These are phyloP conservation scores for Dipodascopsis tothii DNA, from an alignment of 805 yeast genomes.

Conservation along the genomic window DNA sequence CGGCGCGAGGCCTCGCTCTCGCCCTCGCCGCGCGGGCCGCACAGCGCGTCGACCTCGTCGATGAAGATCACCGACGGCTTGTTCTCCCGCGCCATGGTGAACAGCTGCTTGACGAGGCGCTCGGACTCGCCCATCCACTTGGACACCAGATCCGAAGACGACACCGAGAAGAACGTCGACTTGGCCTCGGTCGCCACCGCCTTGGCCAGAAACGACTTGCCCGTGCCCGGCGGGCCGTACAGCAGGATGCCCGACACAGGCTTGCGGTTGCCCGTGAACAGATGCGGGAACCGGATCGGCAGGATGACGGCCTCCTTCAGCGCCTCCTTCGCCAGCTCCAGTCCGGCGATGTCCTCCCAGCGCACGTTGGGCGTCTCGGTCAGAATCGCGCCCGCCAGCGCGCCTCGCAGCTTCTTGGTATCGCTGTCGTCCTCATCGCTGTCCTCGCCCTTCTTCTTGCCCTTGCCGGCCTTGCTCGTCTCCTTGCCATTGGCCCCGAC, in stretches of 20 bases:
- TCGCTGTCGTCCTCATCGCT: slow-evolving; percentile 64
- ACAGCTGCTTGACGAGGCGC: slow-evolving; percentile 87
- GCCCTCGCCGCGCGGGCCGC: slow-evolving; percentile 97
- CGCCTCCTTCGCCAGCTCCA: slow-evolving; percentile 92
- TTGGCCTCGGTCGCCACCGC: slow-evolving; percentile 99
- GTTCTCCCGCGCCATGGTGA: slow-evolving; percentile 91
- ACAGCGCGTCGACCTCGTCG: slow-evolving; percentile 95
- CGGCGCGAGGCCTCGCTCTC: slow-evolving; percentile 94
- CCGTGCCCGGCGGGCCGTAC: slow-evolving; percentile 95
- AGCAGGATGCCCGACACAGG: slow-evolving; percentile 86
- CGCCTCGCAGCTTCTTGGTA: slow-evolving; percentile 81
- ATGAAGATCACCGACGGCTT: slow-evolving; percentile 94
- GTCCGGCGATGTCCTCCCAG: slow-evolving; percentile 95
- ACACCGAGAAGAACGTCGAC: slow-evolving; percentile 90
- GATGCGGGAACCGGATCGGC: slow-evolving; percentile 92
- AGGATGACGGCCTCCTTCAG: slow-evolving; percentile 93
- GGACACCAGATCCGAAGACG: slow-evolving; percentile 91
- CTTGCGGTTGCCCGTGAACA: slow-evolving; percentile 88
- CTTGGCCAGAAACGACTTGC: slow-evolving; percentile 92
- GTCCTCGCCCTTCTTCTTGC: slow-evolving; percentile 34
- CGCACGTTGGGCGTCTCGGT: slow-evolving; percentile 85
- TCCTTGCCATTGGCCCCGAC: slow-evolving; percentile 22
- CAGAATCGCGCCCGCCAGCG: slow-evolving; percentile 73
- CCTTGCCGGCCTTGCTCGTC: slow-evolving; percentile 13
- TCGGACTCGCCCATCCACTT: slow-evolving; percentile 99